phyloP scores from a whole-genome alignment of 176 grass and related monocot genomes.

The Tillandsia leiboldiana region DNA sequence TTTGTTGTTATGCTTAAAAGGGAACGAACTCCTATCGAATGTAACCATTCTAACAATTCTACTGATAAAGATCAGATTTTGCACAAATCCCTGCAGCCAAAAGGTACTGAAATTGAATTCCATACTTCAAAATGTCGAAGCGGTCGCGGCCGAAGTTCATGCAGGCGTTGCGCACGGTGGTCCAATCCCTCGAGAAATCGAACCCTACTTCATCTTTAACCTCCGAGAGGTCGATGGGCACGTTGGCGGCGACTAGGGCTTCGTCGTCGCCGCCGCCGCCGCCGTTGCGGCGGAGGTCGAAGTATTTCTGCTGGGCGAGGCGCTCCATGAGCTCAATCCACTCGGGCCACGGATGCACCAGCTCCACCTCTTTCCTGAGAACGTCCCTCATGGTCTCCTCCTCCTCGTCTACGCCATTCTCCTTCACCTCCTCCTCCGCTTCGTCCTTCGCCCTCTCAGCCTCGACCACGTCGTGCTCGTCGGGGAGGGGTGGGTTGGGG shows the following conservation, averaged over 20 bases:
- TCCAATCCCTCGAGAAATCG: conserved; percentile 85
- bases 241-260: conserved; percentile 31
- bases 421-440: conserved; percentile 6
- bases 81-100: neutral
- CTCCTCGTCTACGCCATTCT: conserved; percentile 6
- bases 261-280: conserved; percentile 20
- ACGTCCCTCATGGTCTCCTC: conserved; percentile 44
- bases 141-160: conserved; percentile 89
- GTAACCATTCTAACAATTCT: neutral
- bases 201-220: conserved; percentile 49
- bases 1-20: neutral
- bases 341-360: conserved; percentile 93
- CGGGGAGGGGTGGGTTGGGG: conserved; percentile 5
- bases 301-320: conserved; percentile 67
- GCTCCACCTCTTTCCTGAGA: conserved; percentile 64
- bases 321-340: conserved; percentile 94
- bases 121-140: conserved; percentile 84
- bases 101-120: too few relatives aligned
- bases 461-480: neutral
- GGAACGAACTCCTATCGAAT: neutral
- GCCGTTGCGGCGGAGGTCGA: conserved; percentile 29
- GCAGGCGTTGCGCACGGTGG: conserved; percentile 70
- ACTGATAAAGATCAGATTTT: neutral
- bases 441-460: neutral
- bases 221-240: conserved; percentile 49